Percentiles rank a stretch among this genome's conserved stretches.
Evolutionary conservation across 805 yeast species (phyloP).

Genomic region (Grigorovia yakushimaensis): DNA sequence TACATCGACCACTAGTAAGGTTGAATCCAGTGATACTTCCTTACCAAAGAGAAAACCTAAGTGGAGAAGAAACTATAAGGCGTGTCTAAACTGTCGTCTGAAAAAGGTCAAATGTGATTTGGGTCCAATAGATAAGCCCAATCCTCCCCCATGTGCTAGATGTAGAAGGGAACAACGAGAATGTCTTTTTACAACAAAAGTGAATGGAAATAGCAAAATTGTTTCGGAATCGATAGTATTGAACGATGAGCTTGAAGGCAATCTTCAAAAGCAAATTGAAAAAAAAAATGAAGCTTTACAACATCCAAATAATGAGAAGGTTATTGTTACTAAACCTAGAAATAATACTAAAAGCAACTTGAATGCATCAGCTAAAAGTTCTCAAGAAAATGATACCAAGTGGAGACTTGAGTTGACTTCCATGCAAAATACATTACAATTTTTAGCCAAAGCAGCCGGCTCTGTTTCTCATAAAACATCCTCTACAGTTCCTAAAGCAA

Average conservation of each 20-base stretch:
- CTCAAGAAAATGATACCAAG: constrained; percentile 1
- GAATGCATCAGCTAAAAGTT: too few relatives aligned
- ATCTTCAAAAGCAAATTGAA: not conserved
- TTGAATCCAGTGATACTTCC: not conserved
- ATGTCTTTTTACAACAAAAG: constrained; percentile 33
- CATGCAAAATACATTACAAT: constrained; percentile 55
- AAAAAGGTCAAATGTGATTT: constrained; percentile 82
- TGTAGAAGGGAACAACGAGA: constrained; percentile 75
- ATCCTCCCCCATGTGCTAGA: constrained; percentile 74
- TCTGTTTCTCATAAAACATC: constrained; percentile 38
- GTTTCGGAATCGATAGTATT: constrained; percentile 1
- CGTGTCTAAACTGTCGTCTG: constrained; percentile 77
- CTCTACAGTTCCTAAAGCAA: not conserved
- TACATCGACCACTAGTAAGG: not conserved
- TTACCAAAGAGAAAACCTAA: constrained; percentile 6
- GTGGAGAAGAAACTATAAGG: constrained; percentile 63
- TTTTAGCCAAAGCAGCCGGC: constrained; percentile 72
- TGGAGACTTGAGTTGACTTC: constrained; percentile 26
- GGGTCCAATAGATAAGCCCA: constrained; percentile 64
- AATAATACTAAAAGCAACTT: too few relatives aligned
- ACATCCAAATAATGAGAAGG: too few relatives aligned
- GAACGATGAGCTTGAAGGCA: not conserved
- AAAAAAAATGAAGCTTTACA: not conserved
- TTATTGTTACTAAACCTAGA: too few relatives aligned
- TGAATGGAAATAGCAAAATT: not conserved